A percentile compares a stretch with the other conserved stretches of the same genome.
These are phyloP conservation scores for Diplodia sapinea DNA, from an alignment of 2,329 filamentous ascomycete genomes.

Conservation along the genomic window DNA sequence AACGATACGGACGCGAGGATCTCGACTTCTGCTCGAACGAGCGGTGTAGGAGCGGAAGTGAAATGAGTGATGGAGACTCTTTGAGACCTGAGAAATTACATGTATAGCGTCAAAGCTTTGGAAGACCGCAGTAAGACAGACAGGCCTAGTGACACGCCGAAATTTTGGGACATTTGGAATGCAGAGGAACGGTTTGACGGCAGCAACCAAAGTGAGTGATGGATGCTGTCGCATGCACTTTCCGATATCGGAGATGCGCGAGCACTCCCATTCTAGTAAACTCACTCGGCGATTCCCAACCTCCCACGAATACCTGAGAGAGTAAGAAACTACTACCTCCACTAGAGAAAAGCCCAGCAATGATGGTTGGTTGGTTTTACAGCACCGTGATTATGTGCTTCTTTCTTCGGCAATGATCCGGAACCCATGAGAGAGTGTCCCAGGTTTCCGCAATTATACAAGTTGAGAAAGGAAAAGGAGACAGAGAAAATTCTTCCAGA, in stretches of 20 bases:
- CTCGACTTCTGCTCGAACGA: background rate
- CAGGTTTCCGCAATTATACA: conserved; percentile 23
- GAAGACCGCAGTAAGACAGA: background rate
- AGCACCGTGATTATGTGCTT: conserved; percentile 28
- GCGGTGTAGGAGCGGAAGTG: background rate
- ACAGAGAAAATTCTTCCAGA: background rate
- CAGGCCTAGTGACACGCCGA: conserved; percentile 17
- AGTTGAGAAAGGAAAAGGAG: conserved; percentile 21
- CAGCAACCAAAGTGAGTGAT: conserved; percentile 8
- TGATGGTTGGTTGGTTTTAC: background rate
- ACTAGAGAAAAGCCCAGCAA: background rate
- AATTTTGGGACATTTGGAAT: conserved; percentile 8
- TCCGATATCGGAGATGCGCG: conserved; percentile 26
- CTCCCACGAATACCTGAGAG: background rate
- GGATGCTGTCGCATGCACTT: conserved; percentile 26
- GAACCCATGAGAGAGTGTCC: conserved; percentile 8
- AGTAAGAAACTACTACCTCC: background rate
- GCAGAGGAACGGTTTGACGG: conserved; percentile 4
- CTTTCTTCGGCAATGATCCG: conserved; percentile 17
- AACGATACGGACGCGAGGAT: background rate
- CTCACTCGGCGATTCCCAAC: background rate
- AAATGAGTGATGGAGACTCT: background rate
- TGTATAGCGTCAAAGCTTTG: background rate
- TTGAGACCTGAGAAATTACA: conserved; percentile 3
- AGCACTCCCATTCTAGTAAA: conserved; percentile 30